Evolutionary conservation across 495 filamentous ascomycete species (phyloP).

Genomic region (Eremomyces bilateralis): DNA sequence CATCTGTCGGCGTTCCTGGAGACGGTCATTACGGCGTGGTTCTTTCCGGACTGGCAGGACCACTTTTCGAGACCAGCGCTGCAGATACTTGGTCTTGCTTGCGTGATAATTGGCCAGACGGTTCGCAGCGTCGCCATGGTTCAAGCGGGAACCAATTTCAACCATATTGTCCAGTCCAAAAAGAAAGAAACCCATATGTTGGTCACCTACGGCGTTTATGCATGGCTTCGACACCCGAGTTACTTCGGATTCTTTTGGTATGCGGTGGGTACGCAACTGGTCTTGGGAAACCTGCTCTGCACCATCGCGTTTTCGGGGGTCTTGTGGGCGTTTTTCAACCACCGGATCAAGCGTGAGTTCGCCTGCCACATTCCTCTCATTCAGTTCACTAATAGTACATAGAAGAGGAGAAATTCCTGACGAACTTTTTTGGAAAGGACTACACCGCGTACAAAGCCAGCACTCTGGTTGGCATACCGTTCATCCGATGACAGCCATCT

Average conservation of each 20-base stretch:
- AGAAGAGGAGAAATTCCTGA: slow-evolving; percentile 59
- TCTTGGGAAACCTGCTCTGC: slow-evolving; percentile 67
- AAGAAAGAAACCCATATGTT: slow-evolving; percentile 47
- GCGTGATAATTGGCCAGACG: slow-evolving; percentile 51
- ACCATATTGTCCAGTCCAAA: slow-evolving; percentile 55
- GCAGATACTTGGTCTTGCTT: slow-evolving; percentile 29
- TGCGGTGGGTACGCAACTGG: slow-evolving; percentile 81
- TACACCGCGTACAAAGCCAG: slow-evolving; percentile 50
- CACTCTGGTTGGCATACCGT: slow-evolving; percentile 59
- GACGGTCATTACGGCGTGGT: slow-evolving; percentile 32
- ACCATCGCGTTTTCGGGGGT: slow-evolving; percentile 50
- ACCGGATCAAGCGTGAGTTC: slow-evolving; percentile 41
- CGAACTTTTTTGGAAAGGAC: slow-evolving; percentile 65
- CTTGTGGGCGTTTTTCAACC: slow-evolving; percentile 65
- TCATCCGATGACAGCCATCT: slow-evolving; percentile 24
- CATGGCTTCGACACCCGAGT: slow-evolving; percentile 52
- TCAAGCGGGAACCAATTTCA: slow-evolving; percentile 79
- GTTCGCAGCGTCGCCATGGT: slow-evolving; percentile 63
- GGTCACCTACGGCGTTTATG: slow-evolving; percentile 52
- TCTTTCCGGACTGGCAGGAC: slow-evolving; percentile 30
- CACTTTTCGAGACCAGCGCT: slow-evolving; percentile 15
- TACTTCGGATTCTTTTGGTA: slow-evolving; percentile 99
- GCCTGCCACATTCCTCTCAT: slow-evolving; percentile 1
- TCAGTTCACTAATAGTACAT: slow-evolving; percentile 2
- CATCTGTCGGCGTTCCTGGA: slow-evolving; percentile 54